Base-by-base conservation (phyloP, 768 basidiomycete species). In the Neoboletus subvelutipes region DNA sequence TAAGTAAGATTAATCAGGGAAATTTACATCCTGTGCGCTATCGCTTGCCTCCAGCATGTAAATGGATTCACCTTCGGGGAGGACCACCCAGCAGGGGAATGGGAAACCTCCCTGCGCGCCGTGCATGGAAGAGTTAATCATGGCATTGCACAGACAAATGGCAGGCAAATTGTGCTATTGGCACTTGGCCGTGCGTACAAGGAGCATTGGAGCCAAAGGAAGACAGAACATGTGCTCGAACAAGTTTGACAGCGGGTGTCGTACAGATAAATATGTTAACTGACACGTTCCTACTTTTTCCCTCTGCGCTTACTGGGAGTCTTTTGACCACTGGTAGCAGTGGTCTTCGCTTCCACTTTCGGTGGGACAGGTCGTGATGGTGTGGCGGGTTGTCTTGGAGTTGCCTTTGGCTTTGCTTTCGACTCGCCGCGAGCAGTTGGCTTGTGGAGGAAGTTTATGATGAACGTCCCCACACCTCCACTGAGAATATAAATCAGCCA, bases 401-500 rank as follows among this genome's bases (percentile, higher is more conserved):
- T 46, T 2, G 36, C 15, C 26, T 58, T 46, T 41, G 56, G 28
- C 10, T 51, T 59, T 4, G 54, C 17, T 48, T 64, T 62, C 1
- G 59, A 37, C 17, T 26, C 43, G 28, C 10, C 42, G 47, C 34
- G 47, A 20, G 56, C 22, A 0, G 63, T 36, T 9, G 67, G 64
- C 33, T 68, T 71, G 68, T 93, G 92, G 60, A 92, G 67, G 37
- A 89, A 57, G 51, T 83, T 81, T 64, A 94, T 78, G 20, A 90
- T 51, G 56, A 89, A 45, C n/a, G 87, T 88, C 8, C 81, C 92
- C 40, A 85, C 3, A 33, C 75, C 77, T 40, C 90, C 92, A 3
- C 88, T 86, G 9, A 80, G 50, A 45, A 90, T 63, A 65, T 90
- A 78, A 65, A 92, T 72, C 24, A 88, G 34, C 86, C 88, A 92